Conservation (phyloP, 305 asterid species). For the Caryopteris hybrid region DNA sequence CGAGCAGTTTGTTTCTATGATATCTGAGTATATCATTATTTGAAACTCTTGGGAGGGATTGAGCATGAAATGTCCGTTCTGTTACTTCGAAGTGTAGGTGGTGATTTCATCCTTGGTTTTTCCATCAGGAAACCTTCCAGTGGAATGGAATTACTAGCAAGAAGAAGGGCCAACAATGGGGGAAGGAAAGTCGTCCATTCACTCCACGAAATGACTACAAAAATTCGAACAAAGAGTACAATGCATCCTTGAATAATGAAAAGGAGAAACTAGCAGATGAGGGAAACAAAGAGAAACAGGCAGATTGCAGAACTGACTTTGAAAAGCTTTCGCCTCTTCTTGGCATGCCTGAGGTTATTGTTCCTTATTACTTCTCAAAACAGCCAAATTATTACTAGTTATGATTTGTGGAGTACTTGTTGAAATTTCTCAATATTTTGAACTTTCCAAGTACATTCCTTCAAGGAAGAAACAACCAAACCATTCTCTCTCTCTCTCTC, state of each 20-base stretch:
- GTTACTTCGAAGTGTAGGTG: conserved; percentile 4
- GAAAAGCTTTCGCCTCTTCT: conserved; percentile 69
- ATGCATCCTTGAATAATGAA: conserved; percentile 27
- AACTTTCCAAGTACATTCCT: neutral
- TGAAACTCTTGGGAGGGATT: neutral
- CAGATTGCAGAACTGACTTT: conserved; percentile 39
- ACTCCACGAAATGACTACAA: conserved; percentile 42
- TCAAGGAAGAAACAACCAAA: neutral
- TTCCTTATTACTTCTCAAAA: conserved; percentile 15
- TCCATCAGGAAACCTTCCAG: conserved; percentile 52
- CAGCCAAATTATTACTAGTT: neutral
- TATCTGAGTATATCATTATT: neutral
- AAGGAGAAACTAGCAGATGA: conserved; percentile 31
- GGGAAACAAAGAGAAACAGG: conserved; percentile 27
- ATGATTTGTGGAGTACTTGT: neutral
- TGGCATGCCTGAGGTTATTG: conserved; percentile 58
- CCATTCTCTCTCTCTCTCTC: neutral
- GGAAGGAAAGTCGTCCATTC: conserved; percentile 47
- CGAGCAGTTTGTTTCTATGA: neutral
- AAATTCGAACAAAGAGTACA: conserved; percentile 27
- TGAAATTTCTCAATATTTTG: neutral
- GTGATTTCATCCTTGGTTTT: neutral
- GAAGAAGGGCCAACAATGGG: conserved; percentile 97
- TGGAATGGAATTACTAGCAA: conserved; percentile 94
- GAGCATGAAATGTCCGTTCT: neutral